Evolutionary conservation across 2,329 filamentous ascomycete species (phyloP), one percentile per base, ranked within the genome.

Genomic region (Rhynchosporium secalis): DNA sequence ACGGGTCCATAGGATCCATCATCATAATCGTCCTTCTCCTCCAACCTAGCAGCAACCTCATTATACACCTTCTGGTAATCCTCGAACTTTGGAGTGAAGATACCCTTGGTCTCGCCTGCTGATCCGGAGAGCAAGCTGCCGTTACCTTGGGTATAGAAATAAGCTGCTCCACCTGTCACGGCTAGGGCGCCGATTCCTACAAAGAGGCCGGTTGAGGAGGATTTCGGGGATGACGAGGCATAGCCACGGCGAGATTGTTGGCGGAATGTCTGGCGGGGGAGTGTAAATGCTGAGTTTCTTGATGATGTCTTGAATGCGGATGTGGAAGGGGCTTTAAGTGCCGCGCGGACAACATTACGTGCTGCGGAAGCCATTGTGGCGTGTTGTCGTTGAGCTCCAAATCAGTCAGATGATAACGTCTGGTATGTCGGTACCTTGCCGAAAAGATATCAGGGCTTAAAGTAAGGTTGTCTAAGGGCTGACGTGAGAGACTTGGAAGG

Each of bases 51-150:
- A 60, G 94, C 93, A 71, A 98, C 87, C 74, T 88, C 88, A 76
- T 97, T 85, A 81, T 98, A 98, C 59, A 98, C 91, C 78, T 91
- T 89, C 82, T 97, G 92, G 82, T 96, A 98, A 78, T 99, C 92
- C 72, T 89, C 87, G 78, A 89, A 86, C 73, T 85, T 89, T 65
- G 92, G 91, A 57, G 80, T 84, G 79, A 94, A 89, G 70, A 85
- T 75, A 72, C 75, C 73, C 68, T 81, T 78, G 69, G 78, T 78
- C 63, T 79, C 74, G 56, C 76, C 69, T 8, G 73, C 75, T 15
- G 76, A 77, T 63, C 72, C 72, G 43, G 68, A 67, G 43, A 73
- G 65, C 20, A 73, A 52, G 33, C 68, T 68, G 29, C 77, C 76
- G 61, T 79, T 79, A 71, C 82, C 81, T 75, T 85, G 80, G 70